phyloP scores from a whole-genome alignment of 768 basidiomycete species.

The button mushroom (Agaricus bisporus) region DNA sequence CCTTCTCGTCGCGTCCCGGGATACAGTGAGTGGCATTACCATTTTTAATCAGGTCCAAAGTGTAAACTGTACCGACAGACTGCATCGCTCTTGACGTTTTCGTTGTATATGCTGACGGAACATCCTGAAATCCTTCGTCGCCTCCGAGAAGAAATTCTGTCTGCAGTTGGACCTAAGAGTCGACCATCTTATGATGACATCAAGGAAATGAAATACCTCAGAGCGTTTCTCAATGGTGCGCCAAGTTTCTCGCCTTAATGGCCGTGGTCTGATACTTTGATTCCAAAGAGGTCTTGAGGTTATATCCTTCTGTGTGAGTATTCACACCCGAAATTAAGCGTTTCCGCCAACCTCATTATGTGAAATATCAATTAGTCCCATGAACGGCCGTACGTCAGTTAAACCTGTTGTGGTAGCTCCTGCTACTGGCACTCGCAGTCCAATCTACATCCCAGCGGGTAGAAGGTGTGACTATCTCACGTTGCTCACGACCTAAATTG shows the following conservation, averaged over 20 bases:
- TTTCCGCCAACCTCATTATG: too few species aligned
- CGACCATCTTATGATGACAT: slow-evolving; percentile 36
- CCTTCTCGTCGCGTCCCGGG: slow-evolving; percentile 51
- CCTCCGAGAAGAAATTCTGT: slow-evolving; percentile 31
- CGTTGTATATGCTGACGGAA: slow-evolving; percentile 32
- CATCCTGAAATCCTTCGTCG: slow-evolving; percentile 28
- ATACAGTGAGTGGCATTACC: slow-evolving; percentile 33
- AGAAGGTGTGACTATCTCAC: slow-evolving; percentile 14
- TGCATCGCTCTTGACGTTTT: slow-evolving; percentile 33
- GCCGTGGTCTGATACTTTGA: background rate
- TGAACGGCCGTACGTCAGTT: slow-evolving; percentile 10
- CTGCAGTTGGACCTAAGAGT: slow-evolving; percentile 24
- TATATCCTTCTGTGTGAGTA: slow-evolving; percentile 15
- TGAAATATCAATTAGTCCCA: background rate
- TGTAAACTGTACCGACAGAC: slow-evolving; percentile 20
- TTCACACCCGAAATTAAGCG: background rate
- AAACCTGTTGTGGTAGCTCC: slow-evolving; percentile 14
- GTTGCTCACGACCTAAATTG: background rate
- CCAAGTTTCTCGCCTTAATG: background rate
- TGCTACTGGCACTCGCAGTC: slow-evolving; percentile 12
- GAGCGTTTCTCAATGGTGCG: slow-evolving; percentile 21
- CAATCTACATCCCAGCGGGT: slow-evolving; percentile 17
- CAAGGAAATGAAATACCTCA: slow-evolving; percentile 29
- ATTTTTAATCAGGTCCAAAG: background rate
- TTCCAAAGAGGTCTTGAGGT: slow-evolving; percentile 9